These are phyloP conservation scores for Picocystis sp. DNA, from an alignment of 163 green algal species.

Conservation along the genomic window DNA sequence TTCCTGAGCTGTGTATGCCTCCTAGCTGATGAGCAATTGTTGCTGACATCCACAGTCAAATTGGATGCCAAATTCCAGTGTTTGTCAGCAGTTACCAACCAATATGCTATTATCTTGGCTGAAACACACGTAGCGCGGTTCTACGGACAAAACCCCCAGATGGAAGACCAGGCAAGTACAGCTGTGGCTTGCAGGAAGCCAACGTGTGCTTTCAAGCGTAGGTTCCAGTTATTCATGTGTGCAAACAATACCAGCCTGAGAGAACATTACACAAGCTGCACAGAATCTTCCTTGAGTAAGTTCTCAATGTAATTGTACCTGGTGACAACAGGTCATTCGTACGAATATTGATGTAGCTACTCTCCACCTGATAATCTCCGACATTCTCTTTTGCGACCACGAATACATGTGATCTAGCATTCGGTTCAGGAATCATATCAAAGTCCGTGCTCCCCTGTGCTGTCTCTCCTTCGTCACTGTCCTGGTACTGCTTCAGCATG, in stretches of 20 bases:
- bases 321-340: constrained; percentile 32
- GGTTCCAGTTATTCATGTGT: too few relatives aligned
- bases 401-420: constrained; percentile 35
- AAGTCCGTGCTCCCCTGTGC: constrained; percentile 2
- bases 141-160: too few relatives aligned
- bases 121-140: too few relatives aligned
- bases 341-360: constrained; percentile 24
- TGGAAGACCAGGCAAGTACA: too few relatives aligned
- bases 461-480: not conserved
- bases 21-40: too few relatives aligned
- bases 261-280: constrained; percentile 26
- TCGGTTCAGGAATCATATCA: constrained; percentile 32
- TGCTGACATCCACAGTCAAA: too few relatives aligned
- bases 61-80: too few relatives aligned
- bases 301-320: constrained; percentile 20
- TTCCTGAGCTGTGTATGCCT: too few relatives aligned
- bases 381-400: constrained; percentile 26
- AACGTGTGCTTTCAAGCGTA: too few relatives aligned
- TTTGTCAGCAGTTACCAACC: too few relatives aligned
- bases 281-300: constrained; percentile 21
- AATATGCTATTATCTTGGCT: too few relatives aligned
- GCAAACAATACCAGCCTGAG: not conserved
- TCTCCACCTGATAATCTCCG: constrained; percentile 26
- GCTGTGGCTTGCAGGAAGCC: too few relatives aligned
- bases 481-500: constrained; percentile 25